These are phyloP conservation scores for Tremella mesenterica DNA, from an alignment of 768 basidiomycete species.

Conservation along the genomic window DNA sequence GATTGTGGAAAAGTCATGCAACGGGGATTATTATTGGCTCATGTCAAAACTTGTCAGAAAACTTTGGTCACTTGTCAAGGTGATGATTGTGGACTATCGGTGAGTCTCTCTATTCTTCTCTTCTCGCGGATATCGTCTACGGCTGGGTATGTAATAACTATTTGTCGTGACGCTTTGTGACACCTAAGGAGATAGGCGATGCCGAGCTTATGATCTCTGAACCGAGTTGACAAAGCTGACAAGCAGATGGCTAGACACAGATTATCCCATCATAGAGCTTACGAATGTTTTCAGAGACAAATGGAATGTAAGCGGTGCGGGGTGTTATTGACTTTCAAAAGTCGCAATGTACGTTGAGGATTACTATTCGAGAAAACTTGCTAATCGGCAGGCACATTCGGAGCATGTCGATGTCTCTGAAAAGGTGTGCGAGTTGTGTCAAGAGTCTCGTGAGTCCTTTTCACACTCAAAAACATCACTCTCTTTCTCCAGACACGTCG, in stretches of 20 bases:
- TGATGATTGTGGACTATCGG: slow-evolving; percentile 24
- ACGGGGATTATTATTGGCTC: slow-evolving; percentile 21
- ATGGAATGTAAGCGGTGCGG: slow-evolving; percentile 31
- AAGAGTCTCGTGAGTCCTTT: slow-evolving; percentile 14
- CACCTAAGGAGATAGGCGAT: not conserved
- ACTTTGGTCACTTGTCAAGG: slow-evolving; percentile 22
- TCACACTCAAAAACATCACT: not conserved
- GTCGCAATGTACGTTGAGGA: slow-evolving; percentile 15
- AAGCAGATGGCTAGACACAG: slow-evolving; percentile 25
- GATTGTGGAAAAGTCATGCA: slow-evolving; percentile 28
- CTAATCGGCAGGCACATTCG: not conserved
- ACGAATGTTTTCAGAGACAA: slow-evolving; percentile 30
- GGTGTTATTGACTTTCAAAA: slow-evolving; percentile 20
- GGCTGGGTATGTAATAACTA: too few species aligned
- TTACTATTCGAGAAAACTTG: not conserved
- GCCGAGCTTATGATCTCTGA: not conserved
- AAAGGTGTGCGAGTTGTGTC: slow-evolving; percentile 11
- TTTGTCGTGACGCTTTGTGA: too few species aligned
- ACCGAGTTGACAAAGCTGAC: not conserved
- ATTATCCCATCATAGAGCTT: slow-evolving; percentile 27
- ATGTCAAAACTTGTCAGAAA: slow-evolving; percentile 21
- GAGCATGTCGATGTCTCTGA: not conserved
- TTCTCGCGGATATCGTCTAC: not conserved
- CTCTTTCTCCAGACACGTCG: not conserved
- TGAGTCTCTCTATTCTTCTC: slow-evolving; percentile 12